Evolutionary conservation across 306 rosid genomes (phyloP).

Genomic region (Abrus precatorius): DNA sequence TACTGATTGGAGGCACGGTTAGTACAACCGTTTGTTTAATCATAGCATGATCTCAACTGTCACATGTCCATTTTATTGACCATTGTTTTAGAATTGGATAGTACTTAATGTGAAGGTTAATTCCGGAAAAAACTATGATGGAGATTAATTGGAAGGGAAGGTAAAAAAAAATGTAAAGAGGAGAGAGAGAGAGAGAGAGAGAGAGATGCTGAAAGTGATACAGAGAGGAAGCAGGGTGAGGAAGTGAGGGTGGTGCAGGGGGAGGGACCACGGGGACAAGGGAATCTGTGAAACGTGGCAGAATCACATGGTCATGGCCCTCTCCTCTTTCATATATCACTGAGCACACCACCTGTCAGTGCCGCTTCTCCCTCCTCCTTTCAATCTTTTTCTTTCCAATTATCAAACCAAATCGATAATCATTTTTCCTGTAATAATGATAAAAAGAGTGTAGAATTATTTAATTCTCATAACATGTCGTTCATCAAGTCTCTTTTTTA

Average conservation of each 20-base stretch:
- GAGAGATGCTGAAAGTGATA: background rate
- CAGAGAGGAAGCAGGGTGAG: slow-evolving; percentile 20
- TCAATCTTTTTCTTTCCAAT: slow-evolving; percentile 30
- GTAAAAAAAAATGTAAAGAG: background rate
- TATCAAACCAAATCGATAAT: background rate
- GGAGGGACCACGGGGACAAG: slow-evolving; percentile 61
- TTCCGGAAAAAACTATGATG: background rate
- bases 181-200: background rate
- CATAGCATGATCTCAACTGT: slow-evolving; percentile 37
- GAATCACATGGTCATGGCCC: slow-evolving; percentile 62
- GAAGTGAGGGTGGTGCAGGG: slow-evolving; percentile 48
- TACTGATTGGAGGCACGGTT: slow-evolving; percentile 18
- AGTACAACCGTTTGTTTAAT: slow-evolving; percentile 37
- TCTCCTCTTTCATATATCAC: slow-evolving; percentile 24
- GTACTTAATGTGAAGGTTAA: slow-evolving; percentile 11
- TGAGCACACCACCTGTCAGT: slow-evolving; percentile 48
- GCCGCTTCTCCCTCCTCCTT: slow-evolving; percentile 33
- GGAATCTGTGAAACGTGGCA: slow-evolving; percentile 63
- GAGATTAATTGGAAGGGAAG: background rate
- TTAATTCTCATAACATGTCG: too few species aligned
- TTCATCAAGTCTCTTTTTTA: too few species aligned
- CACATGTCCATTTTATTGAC: slow-evolving; percentile 7
- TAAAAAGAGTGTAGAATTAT: too few species aligned
- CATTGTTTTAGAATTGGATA: background rate
- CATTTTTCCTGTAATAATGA: too few species aligned